Percentiles rank a stretch among this genome's conserved stretches.
Conservation (phyloP, 78 protist species). For the Dictyostelium purpureum region DNA sequence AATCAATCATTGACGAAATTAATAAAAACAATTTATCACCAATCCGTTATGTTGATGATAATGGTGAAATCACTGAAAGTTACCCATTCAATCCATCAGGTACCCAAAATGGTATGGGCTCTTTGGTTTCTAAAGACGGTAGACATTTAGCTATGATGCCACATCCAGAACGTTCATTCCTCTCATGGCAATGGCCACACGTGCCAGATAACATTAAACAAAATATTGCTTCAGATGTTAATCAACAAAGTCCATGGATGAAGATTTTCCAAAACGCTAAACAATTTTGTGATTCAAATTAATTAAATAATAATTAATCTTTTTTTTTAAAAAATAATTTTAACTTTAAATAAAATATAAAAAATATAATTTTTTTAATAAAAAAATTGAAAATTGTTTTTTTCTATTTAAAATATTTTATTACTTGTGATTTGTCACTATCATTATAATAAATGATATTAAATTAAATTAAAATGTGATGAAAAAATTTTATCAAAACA, state of each 20-base stretch:
- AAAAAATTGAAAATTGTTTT: too few relatives aligned
- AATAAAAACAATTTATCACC: slow-evolving; percentile 36
- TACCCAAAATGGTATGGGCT: slow-evolving; percentile 92
- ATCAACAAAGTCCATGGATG: slow-evolving; percentile 78
- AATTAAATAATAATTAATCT: too few relatives aligned
- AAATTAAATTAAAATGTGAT: background rate
- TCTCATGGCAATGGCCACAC: slow-evolving; percentile 80
- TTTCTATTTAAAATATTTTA: too few relatives aligned
- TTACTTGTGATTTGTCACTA: too few relatives aligned
- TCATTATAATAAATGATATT: too few relatives aligned
- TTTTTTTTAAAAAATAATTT: too few relatives aligned
- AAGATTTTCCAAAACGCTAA: slow-evolving; percentile 86
- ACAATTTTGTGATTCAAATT: slow-evolving; percentile 6
- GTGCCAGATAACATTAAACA: slow-evolving; percentile 47
- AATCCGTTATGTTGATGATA: slow-evolving; percentile 91
- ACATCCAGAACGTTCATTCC: slow-evolving; percentile 91
- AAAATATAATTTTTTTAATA: too few relatives aligned
- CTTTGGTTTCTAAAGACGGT: slow-evolving; percentile 89
- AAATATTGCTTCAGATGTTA: slow-evolving; percentile 10
- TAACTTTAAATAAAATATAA: too few relatives aligned
- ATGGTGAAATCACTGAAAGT: slow-evolving; percentile 66
- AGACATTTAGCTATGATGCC: slow-evolving; percentile 96
- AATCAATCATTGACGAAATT: slow-evolving; percentile 14
- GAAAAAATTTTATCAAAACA: background rate
- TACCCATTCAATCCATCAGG: slow-evolving; percentile 97